phyloP scores from a whole-genome alignment of 495 filamentous ascomycete species.

The Penicillium egyptiacum region DNA sequence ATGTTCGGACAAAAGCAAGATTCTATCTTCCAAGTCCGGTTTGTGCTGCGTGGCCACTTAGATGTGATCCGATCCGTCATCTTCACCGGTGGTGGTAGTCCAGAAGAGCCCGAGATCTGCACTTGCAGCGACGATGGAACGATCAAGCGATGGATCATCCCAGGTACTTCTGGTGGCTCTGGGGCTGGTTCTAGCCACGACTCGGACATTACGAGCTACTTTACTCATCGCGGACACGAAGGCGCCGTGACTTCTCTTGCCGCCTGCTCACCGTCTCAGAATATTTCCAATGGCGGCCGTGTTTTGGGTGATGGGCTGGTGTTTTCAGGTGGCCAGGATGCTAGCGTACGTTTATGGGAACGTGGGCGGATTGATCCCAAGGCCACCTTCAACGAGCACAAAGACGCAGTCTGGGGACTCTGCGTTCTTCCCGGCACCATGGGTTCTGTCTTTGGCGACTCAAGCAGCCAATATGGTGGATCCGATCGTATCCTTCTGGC shows the following conservation, averaged over 20 bases:
- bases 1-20: slow-evolving; percentile 51
- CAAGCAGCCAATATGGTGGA: slow-evolving; percentile 66
- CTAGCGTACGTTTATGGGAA: slow-evolving; percentile 93
- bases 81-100: slow-evolving; percentile 93
- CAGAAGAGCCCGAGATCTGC: slow-evolving; percentile 93
- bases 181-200: slow-evolving; percentile 61
- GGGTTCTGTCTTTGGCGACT: slow-evolving; percentile 71
- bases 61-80: slow-evolving; percentile 91
- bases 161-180: slow-evolving; percentile 65
- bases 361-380: slow-evolving; percentile 90
- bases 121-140: slow-evolving; percentile 94
- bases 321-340: slow-evolving; percentile 94
- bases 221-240: slow-evolving; percentile 89
- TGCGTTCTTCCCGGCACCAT: slow-evolving; percentile 88
- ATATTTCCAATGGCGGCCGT: slow-evolving; percentile 84
- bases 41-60: slow-evolving; percentile 87
- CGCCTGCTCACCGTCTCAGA: slow-evolving; percentile 78
- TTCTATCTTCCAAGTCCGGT: slow-evolving; percentile 83
- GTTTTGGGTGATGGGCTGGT: slow-evolving; percentile 92
- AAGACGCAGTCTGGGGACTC: slow-evolving; percentile 92
- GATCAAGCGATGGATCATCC: slow-evolving; percentile 96
- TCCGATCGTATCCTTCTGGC: slow-evolving; percentile 85
- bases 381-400: slow-evolving; percentile 90
- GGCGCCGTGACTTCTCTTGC: slow-evolving; percentile 87
- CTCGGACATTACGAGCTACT: slow-evolving; percentile 87